A percentile compares a stretch with the other conserved stretches of the same genome.
Conservation (phyloP, 441 rosid genomes). For the Adansonia rubrostipa region DNA sequence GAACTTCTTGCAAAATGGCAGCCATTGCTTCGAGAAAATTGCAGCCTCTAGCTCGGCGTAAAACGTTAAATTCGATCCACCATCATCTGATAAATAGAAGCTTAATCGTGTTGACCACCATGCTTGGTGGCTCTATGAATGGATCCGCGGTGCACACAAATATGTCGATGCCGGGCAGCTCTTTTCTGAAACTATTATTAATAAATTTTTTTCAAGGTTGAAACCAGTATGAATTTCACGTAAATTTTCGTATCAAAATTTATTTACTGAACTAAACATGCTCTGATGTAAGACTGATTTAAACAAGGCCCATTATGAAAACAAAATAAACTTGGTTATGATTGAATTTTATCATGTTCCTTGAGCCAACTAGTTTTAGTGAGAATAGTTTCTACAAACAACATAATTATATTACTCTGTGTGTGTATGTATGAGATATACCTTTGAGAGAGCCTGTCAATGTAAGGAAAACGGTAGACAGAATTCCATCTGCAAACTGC, state of each 20-base stretch:
- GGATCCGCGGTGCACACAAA: slow-evolving; percentile 88
- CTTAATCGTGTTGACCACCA: slow-evolving; percentile 70
- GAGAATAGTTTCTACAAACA: no score
- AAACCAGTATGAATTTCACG: no score
- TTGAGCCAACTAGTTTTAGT: no score
- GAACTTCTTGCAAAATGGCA: slow-evolving; percentile 58
- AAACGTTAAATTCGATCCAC: slow-evolving; percentile 62
- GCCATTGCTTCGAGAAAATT: slow-evolving; percentile 58
- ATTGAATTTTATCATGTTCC: no score
- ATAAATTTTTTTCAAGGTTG: no score
- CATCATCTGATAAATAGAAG: slow-evolving; percentile 78
- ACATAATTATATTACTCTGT: no score
- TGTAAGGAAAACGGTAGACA: slow-evolving; percentile 31
- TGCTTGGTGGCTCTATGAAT: slow-evolving; percentile 59
- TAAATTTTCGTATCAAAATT: no score
- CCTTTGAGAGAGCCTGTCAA: slow-evolving; percentile 38
- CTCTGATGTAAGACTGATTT: no score
- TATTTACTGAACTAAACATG: no score
- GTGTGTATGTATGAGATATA: not conserved
- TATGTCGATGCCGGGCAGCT: slow-evolving; percentile 61
- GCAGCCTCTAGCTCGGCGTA: slow-evolving; percentile 72
- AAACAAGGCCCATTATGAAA: no score
- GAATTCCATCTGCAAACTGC: slow-evolving; percentile 37
- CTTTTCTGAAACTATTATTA: slow-evolving; percentile 37
- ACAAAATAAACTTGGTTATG: slow-evolving; percentile 20